Evolutionary conservation across 495 filamentous ascomycete genomes (phyloP), one percentile per base, ranked within the genome.

Genomic region (Neurospora tetraspora): DNA sequence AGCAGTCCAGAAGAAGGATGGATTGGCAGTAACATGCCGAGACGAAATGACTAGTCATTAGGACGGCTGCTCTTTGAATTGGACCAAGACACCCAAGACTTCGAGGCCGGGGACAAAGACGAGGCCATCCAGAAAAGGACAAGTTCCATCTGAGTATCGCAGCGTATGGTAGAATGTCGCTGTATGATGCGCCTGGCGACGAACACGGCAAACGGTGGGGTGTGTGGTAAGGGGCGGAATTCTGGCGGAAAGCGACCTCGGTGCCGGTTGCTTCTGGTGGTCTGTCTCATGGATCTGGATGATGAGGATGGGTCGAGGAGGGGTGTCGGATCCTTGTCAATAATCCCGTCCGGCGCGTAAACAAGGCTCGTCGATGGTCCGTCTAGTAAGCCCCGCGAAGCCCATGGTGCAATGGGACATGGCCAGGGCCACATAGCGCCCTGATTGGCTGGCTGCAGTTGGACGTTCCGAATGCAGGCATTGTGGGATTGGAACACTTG

Each of bases 301-400:
- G 75, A 75, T 75, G 69, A 73, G 76, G 72, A 77, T 61, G 59
- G 72, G 42, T 76, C 77, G 77, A 74, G 74, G 76, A 70, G 76
- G 73, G 71, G 73, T 71, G 69, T 42, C 37, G 59, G 75, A 84
- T 79, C 83, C 83, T 78, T 83, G 83, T 76, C 76, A 76, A 70
- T 70, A 73, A 36, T 74, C 75, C 73, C 81, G 77, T 79, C 74
- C 80, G 85, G 85, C 85, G 85, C 85, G 82, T 86, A 86, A 81
- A 82, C 75, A 78, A 81, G 80, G 78, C 80, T 82, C 75, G 78
- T 79, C 77, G 83, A 80, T 84, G 82, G 84, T 78, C 76, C 70
- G 76, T 75, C 73, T 70, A 74, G 65, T 74, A 75, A 78, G 75
- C 80, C 80, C 79, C 75, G 76, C 77, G 77, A 74, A 72, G 74